Evolutionary conservation across 2,329 filamentous ascomycete genomes (phyloP).

Genomic region (Monilinia aucupariae): DNA sequence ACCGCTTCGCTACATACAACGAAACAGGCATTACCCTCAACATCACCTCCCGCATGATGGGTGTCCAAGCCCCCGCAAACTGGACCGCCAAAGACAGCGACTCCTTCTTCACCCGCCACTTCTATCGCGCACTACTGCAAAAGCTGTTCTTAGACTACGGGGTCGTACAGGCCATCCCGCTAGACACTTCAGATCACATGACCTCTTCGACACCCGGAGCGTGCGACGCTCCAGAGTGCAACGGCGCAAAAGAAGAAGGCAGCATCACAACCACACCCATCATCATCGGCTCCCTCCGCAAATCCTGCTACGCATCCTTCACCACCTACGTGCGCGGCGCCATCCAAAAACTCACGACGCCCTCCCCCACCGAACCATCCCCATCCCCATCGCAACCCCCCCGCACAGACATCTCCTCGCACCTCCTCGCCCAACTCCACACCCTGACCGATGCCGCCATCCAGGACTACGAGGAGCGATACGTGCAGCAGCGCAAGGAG

Average conservation of each 20-base stretch:
- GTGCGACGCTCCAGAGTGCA: background rate
- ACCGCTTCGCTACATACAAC: constrained; percentile 55
- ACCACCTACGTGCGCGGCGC: constrained; percentile 74
- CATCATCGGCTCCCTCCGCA: constrained; percentile 79
- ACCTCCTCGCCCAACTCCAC: constrained; percentile 61
- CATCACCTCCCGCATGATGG: constrained; percentile 97
- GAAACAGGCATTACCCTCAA: constrained; percentile 71
- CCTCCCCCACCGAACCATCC: background rate
- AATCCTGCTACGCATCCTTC: constrained; percentile 72
- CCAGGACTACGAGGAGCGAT: constrained; percentile 60
- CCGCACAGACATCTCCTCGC: constrained; percentile 45
- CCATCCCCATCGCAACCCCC: background rate
- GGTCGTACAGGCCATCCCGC: constrained; percentile 47
- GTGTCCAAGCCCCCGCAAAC: constrained; percentile 88
- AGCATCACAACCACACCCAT: constrained; percentile 64
- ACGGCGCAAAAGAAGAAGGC: background rate
- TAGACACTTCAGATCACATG: background rate
- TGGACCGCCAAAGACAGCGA: constrained; percentile 81
- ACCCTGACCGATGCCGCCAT: constrained; percentile 72
- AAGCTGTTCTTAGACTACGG: constrained; percentile 84
- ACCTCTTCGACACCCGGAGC: background rate
- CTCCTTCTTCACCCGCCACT: constrained; percentile 86
- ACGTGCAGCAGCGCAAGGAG: constrained; percentile 65
- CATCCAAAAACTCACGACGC: constrained; percentile 60
- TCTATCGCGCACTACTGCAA: constrained; percentile 85